These are phyloP conservation scores for Colletotrichum brevisporum DNA, from an alignment of 2,329 filamentous ascomycete genomes.

Conservation along the genomic window DNA sequence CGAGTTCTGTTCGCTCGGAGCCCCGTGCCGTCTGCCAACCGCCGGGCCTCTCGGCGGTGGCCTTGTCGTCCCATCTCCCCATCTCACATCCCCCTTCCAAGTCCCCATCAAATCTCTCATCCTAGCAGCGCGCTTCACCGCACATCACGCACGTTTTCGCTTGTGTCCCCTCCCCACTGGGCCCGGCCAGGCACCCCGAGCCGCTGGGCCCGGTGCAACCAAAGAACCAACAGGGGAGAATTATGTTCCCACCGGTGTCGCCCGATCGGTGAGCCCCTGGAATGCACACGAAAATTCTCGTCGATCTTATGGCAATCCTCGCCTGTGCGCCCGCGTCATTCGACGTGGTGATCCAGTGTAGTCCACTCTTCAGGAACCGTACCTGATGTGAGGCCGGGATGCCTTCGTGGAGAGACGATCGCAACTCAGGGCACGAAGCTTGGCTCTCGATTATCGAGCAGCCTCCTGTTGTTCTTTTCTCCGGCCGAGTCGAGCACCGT, in stretches of 20 bases:
- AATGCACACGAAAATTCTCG: slow-evolving; percentile 12
- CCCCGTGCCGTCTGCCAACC: slow-evolving; percentile 24
- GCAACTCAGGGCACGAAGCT: slow-evolving; percentile 19
- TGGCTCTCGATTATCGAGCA: slow-evolving; percentile 18
- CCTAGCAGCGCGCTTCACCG: slow-evolving; percentile 33
- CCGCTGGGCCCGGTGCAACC: slow-evolving; percentile 19
- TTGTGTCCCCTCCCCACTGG: slow-evolving; percentile 18
- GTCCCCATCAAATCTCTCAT: slow-evolving; percentile 20
- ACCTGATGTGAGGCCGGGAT: slow-evolving; percentile 24
- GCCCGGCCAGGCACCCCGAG: slow-evolving; percentile 15
- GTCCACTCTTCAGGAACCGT: slow-evolving; percentile 12
- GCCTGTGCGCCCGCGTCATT: slow-evolving; percentile 8
- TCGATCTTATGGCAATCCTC: slow-evolving; percentile 35
- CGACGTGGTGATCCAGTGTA: neutral
- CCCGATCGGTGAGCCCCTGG: slow-evolving; percentile 22
- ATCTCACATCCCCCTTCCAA: neutral
- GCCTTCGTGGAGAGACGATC: slow-evolving; percentile 31
- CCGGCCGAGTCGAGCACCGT: slow-evolving; percentile 11
- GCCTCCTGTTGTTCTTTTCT: neutral
- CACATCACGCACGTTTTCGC: slow-evolving; percentile 21
- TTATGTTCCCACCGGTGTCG: slow-evolving; percentile 11
- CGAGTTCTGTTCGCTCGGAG: neutral
- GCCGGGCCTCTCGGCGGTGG: slow-evolving; percentile 22
- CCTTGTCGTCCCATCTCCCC: slow-evolving; percentile 21
- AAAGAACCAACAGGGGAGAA: slow-evolving; percentile 12